phyloP scores from a whole-genome alignment of 2,329 filamentous ascomycete genomes.

The Fusarium albosuccineum region DNA sequence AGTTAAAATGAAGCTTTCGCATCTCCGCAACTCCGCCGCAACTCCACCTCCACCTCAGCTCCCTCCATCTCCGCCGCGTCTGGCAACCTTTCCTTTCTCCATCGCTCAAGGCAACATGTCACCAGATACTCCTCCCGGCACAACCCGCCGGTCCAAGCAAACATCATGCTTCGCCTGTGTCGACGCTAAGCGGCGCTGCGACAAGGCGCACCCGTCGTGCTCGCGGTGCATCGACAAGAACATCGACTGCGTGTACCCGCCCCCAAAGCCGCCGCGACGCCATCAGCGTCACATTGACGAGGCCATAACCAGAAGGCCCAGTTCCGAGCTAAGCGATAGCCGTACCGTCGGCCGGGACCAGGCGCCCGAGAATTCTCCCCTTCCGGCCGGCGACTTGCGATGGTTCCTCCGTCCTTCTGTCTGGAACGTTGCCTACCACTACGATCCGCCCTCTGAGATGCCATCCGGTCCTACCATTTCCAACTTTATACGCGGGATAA shows the following conservation, averaged over 20 bases:
- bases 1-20: background rate
- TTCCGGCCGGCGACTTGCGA: background rate
- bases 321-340: no score
- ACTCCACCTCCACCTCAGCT: background rate
- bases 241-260: background rate
- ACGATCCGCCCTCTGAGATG: background rate
- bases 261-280: background rate
- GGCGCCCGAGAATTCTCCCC: background rate
- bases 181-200: background rate
- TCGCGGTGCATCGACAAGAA: conserved; percentile 3
- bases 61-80: no score
- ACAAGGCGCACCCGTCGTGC: conserved; percentile 1
- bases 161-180: conserved; percentile 4
- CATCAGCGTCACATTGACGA: background rate
- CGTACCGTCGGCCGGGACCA: background rate
- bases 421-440: conserved; percentile 1
- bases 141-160: background rate
- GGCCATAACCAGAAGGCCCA: background rate
- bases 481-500: conserved; percentile 5
- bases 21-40: background rate
- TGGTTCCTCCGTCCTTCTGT: conserved; percentile 6
- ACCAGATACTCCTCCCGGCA: background rate
- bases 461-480: background rate
- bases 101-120: background rate
- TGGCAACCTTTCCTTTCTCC: background rate